Conservation (phyloP, 805 yeast genomes). For the Alloascoidea africana region DNA sequence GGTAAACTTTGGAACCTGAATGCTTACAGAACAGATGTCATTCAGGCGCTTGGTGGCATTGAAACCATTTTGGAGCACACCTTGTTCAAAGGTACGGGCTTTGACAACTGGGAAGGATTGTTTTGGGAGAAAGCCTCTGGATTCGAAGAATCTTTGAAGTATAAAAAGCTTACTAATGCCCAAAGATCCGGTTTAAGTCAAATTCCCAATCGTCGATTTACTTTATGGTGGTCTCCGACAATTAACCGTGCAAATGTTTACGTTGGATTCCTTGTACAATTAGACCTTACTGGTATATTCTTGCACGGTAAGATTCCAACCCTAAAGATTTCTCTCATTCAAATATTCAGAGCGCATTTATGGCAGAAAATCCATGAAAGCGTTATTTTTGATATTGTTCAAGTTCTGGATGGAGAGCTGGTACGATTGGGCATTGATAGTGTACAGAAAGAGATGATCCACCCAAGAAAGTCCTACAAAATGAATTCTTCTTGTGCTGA, state of each 20-base stretch:
- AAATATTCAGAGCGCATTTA: constrained; percentile 91
- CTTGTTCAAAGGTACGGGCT: constrained; percentile 90
- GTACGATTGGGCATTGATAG: constrained; percentile 70
- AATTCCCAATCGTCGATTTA: constrained; percentile 93
- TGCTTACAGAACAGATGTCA: constrained; percentile 88
- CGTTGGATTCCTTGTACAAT: constrained; percentile 92
- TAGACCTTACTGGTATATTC: constrained; percentile 93
- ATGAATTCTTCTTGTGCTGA: constrained; percentile 96
- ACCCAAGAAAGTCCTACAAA: constrained; percentile 92
- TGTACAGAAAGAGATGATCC: constrained; percentile 85
- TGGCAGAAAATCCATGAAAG: constrained; percentile 99
- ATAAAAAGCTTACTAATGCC: constrained; percentile 91
- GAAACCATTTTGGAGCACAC: constrained; percentile 94
- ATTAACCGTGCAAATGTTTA: constrained; percentile 95
- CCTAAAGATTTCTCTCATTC: constrained; percentile 85
- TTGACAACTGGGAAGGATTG: constrained; percentile 89
- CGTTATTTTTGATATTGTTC: constrained; percentile 84
- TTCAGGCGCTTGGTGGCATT: constrained; percentile 94
- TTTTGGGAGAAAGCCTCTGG: constrained; percentile 99
- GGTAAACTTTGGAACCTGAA: constrained; percentile 92
- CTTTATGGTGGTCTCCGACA: constrained; percentile 99
- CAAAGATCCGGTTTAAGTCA: constrained; percentile 95
- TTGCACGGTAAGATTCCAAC: constrained; percentile 98
- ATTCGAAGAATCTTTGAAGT: constrained; percentile 89
- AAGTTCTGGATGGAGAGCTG: constrained; percentile 76